Conservation (phyloP, 2,329 filamentous ascomycete species). For the Parascedosporium putredinis region DNA sequence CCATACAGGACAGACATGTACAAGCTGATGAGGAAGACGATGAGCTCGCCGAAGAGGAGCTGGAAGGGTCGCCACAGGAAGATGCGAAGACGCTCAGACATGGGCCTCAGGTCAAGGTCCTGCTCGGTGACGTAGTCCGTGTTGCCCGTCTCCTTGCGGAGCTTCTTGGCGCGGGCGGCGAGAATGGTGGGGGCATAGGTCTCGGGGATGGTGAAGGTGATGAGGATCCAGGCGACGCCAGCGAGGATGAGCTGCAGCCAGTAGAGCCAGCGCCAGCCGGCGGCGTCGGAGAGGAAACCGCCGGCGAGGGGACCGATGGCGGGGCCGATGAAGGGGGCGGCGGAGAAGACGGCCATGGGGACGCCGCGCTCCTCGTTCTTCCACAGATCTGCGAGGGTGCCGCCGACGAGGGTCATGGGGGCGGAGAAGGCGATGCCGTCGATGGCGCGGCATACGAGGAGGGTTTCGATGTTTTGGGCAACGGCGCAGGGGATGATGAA, state of each 20-base stretch:
- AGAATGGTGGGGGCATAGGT: slow-evolving; percentile 79
- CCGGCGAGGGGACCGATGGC: slow-evolving; percentile 61
- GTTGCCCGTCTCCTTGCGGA: slow-evolving; percentile 60
- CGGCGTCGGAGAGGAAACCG: slow-evolving; percentile 60
- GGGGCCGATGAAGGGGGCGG: slow-evolving; percentile 73
- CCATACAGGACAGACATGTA: slow-evolving; percentile 81
- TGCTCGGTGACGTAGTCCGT: slow-evolving; percentile 64
- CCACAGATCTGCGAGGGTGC: slow-evolving; percentile 78
- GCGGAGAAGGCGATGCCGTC: slow-evolving; percentile 79
- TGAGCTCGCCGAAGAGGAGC: slow-evolving; percentile 72
- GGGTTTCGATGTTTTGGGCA: slow-evolving; percentile 62
- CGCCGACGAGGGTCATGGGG: slow-evolving; percentile 77
- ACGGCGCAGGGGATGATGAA: slow-evolving; percentile 76
- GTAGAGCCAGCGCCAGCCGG: slow-evolving; percentile 76
- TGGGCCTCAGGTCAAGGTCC: slow-evolving; percentile 63
- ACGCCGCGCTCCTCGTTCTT: slow-evolving; percentile 73
- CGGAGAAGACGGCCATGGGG: slow-evolving; percentile 77
- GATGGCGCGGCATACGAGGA: slow-evolving; percentile 66
- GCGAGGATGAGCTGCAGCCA: slow-evolving; percentile 76
- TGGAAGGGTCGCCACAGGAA: slow-evolving; percentile 79
- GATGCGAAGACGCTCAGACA: slow-evolving; percentile 57
- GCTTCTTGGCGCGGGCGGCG: slow-evolving; percentile 55
- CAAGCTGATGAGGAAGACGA: slow-evolving; percentile 71
- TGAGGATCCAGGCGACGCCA: slow-evolving; percentile 58
- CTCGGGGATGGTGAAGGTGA: slow-evolving; percentile 82